Percentiles rank a stretch among this genome's conserved stretches.
Evolutionary conservation across 202 grass and related monocot species (phyloP).

Genomic region (Carex sylvatica): DNA sequence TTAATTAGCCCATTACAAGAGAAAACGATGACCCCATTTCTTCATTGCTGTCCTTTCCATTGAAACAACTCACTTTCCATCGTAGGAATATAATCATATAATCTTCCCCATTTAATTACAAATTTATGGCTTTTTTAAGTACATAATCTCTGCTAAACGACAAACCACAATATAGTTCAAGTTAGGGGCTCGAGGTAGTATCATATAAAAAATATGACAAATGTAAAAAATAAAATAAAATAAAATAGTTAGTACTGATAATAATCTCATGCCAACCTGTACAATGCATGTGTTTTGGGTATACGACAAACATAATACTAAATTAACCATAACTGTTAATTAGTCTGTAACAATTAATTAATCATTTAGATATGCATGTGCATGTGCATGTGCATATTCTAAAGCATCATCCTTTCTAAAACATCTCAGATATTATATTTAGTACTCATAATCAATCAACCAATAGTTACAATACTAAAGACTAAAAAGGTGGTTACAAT

Average conservation of each 20-base stretch:
- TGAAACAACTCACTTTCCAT: too few species aligned
- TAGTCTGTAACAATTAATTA: neutral
- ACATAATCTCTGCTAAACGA: neutral
- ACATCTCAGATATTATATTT: neutral
- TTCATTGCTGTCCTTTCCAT: too few species aligned
- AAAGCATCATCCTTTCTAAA: constrained; percentile 15
- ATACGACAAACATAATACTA: neutral
- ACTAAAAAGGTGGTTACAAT: neutral
- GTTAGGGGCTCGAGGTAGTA: constrained; percentile 1
- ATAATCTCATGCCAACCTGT: neutral
- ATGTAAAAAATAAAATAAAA: neutral
- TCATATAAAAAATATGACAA: neutral
- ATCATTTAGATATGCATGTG: neutral
- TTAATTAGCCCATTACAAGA: too few species aligned
- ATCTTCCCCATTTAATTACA: too few species aligned
- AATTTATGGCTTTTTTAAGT: neutral
- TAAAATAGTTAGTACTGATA: neutral
- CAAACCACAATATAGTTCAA: neutral
- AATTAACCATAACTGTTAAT: neutral
- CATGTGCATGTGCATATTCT: neutral
- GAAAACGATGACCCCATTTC: too few species aligned
- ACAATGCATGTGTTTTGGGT: constrained; percentile 2
- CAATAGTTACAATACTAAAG: neutral
- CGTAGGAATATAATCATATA: too few species aligned
- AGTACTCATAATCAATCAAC: neutral